Evolutionary conservation across 2,329 filamentous ascomycete genomes (phyloP), one percentile per base, ranked within the genome.

Genomic region (Juglanconis sp.): DNA sequence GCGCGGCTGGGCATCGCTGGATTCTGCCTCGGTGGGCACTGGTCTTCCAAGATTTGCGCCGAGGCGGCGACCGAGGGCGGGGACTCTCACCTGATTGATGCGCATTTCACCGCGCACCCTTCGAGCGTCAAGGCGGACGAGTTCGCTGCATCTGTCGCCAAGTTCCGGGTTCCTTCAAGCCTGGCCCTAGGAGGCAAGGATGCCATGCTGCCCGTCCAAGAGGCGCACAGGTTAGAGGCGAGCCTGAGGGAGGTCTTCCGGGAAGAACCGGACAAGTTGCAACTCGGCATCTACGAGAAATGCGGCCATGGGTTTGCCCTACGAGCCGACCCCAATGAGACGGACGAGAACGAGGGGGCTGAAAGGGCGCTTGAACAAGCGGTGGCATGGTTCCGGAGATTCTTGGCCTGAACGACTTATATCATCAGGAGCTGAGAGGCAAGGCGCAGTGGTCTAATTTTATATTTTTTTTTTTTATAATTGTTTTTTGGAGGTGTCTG

Each of bases 21-120:
- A 3, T 78, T 76, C 65, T 78, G 76, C 67, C 77, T 75, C 74
- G 75, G 76, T 13, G 76, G 72, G 31, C 70, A 70, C 44, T 70
- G 74, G 59, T 68, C 70, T 2, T 66, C 73, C 30, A 62, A 64
- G 42, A 68, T 76, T 8, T 69, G 68, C 7, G 65, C 67, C 36
- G 68, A 70, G 44, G 9, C 47, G 5, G 17, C 53, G 9, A 32
- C 44, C n/a, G 54, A 57, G 10, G 63, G 59, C 7, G 61, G 66
- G n/a, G 68, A 68, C 5, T 65, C 66, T 42, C 64, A 64, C 1
- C 67, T 77, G 15, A 67, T 76, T 50, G 69, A 75, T 62, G 73
- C 70, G 4, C 73, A 69, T 5, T 74, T 74, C 63, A 71, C 70
- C 5, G 70, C 69, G 9, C 74, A 76, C 62, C 75, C 75, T 1